Evolutionary conservation across 2,329 filamentous ascomycete genomes (phyloP).

Genomic region (Shiraia sp.): DNA sequence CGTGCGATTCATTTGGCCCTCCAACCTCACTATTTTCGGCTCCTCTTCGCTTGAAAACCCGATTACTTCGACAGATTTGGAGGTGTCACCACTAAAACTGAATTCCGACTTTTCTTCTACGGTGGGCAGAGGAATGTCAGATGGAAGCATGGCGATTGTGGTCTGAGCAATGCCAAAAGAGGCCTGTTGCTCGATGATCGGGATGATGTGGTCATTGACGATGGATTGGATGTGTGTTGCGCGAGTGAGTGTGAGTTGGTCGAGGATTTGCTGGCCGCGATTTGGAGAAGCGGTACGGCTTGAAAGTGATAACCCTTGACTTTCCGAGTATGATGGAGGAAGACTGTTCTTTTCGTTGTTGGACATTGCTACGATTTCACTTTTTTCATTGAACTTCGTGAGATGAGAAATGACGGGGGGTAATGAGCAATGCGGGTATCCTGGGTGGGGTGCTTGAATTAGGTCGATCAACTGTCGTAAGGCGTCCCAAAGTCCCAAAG

Average conservation of each 20-base stretch:
- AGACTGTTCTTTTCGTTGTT: conserved; percentile 11
- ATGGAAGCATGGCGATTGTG: conserved; percentile 51
- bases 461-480: background rate
- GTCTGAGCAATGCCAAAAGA: conserved; percentile 49
- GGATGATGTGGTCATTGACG: conserved; percentile 47
- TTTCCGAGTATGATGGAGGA: conserved; percentile 32
- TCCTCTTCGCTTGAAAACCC: conserved; percentile 47
- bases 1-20: conserved; percentile 45
- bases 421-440: too few relatives aligned
- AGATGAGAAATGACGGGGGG: too few relatives aligned
- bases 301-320: conserved; percentile 3
- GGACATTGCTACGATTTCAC: too few relatives aligned
- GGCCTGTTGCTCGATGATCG: conserved; percentile 46
- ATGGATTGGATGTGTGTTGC: conserved; percentile 46
- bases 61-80: conserved; percentile 39
- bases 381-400: too few relatives aligned
- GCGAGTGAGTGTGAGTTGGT: conserved; percentile 45
- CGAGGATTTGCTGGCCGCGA: conserved; percentile 36
- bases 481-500: too few relatives aligned
- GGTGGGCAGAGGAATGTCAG: conserved; percentile 40
- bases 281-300: conserved; percentile 5
- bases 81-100: conserved; percentile 27
- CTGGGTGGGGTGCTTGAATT: too few relatives aligned
- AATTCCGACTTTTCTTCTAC: conserved; percentile 34
- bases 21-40: conserved; percentile 45